Conservation (phyloP, 805 yeast genomes). For the Henningerozyma blattae region DNA sequence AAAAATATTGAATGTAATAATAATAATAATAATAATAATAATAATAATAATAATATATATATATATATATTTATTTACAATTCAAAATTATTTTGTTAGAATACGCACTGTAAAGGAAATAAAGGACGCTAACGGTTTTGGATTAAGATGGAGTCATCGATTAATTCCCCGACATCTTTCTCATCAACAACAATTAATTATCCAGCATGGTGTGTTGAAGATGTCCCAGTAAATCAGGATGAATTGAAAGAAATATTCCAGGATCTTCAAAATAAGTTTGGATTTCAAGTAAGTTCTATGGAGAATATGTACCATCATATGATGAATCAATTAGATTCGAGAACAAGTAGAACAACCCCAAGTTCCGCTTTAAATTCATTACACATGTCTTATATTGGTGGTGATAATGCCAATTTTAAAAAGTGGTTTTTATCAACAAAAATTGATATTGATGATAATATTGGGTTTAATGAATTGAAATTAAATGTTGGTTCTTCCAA, state of each 20-base stretch:
- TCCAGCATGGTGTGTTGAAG: constrained; percentile 29
- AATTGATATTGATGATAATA: constrained; percentile 59
- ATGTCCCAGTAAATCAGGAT: constrained; percentile 61
- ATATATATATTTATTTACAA: no score
- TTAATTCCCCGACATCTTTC: not conserved
- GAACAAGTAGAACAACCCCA: constrained; percentile 71
- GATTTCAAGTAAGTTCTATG: constrained; percentile 73
- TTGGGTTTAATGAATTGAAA: constrained; percentile 46
- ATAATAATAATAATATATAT: no score
- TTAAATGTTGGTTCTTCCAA: constrained; percentile 34
- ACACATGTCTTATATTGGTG: constrained; percentile 90
- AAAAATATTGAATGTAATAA: no score
- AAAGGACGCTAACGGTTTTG: no score
- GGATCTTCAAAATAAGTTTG: constrained; percentile 52
- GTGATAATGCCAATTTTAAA: constrained; percentile 72
- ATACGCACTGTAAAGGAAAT: no score
- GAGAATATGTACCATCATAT: constrained; percentile 73
- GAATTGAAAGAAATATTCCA: constrained; percentile 52
- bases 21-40: no score
- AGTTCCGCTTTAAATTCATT: constrained; percentile 57
- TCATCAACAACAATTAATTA: constrained; percentile 17
- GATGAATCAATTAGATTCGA: constrained; percentile 72
- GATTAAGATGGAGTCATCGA: constrained; percentile 3
- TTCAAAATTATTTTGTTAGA: no score
- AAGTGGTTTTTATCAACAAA: constrained; percentile 91